Evolutionary conservation across 2,329 filamentous ascomycete genomes (phyloP).

Genomic region (Fonsecaea erecta): DNA sequence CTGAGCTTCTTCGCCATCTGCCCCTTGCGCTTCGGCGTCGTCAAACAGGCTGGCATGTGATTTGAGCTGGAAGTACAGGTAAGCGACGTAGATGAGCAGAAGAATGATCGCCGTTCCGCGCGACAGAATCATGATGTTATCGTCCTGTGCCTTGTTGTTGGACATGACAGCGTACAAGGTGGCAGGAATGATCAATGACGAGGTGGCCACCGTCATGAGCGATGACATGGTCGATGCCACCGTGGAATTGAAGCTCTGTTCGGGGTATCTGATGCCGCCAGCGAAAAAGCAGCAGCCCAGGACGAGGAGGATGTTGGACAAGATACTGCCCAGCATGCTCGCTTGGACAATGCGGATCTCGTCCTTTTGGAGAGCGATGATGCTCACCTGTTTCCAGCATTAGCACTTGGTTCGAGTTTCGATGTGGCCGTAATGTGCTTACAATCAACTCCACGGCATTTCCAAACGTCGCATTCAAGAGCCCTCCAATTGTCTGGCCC

Average conservation of each 20-base stretch:
- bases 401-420: conserved; percentile 77
- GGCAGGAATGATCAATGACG: conserved; percentile 78
- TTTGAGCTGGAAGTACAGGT: conserved; percentile 76
- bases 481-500: conserved; percentile 64
- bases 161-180: conserved; percentile 71
- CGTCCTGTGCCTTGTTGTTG: conserved; percentile 43
- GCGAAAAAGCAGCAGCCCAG: conserved; percentile 80
- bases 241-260: conserved; percentile 64
- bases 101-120: conserved; percentile 77
- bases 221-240: conserved; percentile 63
- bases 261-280: conserved; percentile 70
- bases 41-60: conserved; percentile 77
- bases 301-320: conserved; percentile 91
- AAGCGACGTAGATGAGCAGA: conserved; percentile 73
- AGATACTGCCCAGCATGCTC: conserved; percentile 93
- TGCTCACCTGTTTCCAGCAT: conserved; percentile 70
- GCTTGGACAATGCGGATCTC: conserved; percentile 97
- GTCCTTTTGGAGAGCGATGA: conserved; percentile 81
- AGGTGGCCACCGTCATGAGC: conserved; percentile 75
- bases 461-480: conserved; percentile 70
- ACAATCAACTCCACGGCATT: conserved; percentile 70
- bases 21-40: conserved; percentile 45
- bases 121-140: conserved; percentile 71
- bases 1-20: conserved; percentile 48
- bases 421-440: conserved; percentile 73